Percentiles rank a stretch among this genome's conserved stretches.
Conservation (phyloP, 306 rosid species). For the Alnus glutinosa region DNA sequence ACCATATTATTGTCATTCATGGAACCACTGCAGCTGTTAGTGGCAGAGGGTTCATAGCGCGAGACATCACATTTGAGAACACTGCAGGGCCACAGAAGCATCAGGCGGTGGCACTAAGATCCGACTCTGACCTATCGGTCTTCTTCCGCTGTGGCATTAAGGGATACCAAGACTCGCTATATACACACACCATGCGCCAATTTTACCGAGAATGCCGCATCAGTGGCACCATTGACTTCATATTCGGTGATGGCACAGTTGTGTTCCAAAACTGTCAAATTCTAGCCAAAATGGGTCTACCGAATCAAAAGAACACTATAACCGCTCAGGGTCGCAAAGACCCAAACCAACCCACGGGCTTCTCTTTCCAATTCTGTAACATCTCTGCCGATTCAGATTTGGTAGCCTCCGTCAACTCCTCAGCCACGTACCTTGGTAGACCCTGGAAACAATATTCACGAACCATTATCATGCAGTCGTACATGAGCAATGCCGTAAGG, state of each 20-base stretch:
- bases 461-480: slow-evolving; percentile 62
- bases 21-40: slow-evolving; percentile 62
- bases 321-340: slow-evolving; percentile 91
- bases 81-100: slow-evolving; percentile 82
- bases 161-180: slow-evolving; percentile 82
- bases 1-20: not conserved
- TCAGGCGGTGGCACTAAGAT: slow-evolving; percentile 90
- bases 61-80: slow-evolving; percentile 75
- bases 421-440: slow-evolving; percentile 62
- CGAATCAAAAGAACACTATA: slow-evolving; percentile 75
- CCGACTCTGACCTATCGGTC: slow-evolving; percentile 79
- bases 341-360: slow-evolving; percentile 70
- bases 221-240: slow-evolving; percentile 79
- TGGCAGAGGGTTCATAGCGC: slow-evolving; percentile 81
- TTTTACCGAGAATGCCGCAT: slow-evolving; percentile 77
- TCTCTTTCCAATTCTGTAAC: slow-evolving; percentile 81
- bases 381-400: slow-evolving; percentile 66
- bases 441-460: slow-evolving; percentile 87
- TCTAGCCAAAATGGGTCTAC: slow-evolving; percentile 52
- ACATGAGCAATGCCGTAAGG: slow-evolving; percentile 44
- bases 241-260: slow-evolving; percentile 75
- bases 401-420: slow-evolving; percentile 28
- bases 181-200: slow-evolving; percentile 92
- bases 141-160: slow-evolving; percentile 58
- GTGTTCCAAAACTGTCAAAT: slow-evolving; percentile 71